Conservation (phyloP, 495 filamentous ascomycete genomes). For the Collariella sp. region DNA sequence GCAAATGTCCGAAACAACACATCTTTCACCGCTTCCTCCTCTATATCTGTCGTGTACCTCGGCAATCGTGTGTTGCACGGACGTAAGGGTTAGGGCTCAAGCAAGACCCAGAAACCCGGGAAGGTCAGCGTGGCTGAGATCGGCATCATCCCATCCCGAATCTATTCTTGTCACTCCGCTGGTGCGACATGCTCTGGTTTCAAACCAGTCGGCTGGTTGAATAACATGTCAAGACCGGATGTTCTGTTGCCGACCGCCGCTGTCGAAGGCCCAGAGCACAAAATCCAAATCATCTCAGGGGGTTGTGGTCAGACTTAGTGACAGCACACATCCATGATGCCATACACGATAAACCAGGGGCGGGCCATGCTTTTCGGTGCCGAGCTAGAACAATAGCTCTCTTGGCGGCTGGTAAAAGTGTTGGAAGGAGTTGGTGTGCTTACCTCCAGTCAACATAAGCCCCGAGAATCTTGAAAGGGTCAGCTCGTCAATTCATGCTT, state of each 20-base stretch:
- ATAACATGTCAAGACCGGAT: background rate
- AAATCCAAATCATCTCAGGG: background rate
- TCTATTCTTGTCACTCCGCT: constrained; percentile 3
- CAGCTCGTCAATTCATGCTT: background rate
- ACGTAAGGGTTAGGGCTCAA: background rate
- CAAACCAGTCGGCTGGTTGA: background rate
- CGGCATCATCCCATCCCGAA: background rate
- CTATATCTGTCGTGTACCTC: background rate
- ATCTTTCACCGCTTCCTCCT: background rate
- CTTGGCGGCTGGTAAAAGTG: background rate
- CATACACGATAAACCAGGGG: constrained; percentile 4
- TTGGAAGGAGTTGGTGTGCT: background rate
- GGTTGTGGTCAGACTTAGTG: too few relatives aligned
- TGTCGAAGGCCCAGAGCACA: background rate
- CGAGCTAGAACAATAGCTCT: background rate
- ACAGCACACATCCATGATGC: too few relatives aligned
- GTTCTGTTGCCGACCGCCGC: background rate
- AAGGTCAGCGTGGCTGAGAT: background rate
- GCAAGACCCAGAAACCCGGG: background rate
- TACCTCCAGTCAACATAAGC: constrained; percentile 8
- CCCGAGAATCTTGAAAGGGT: background rate
- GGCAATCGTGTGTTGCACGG: background rate
- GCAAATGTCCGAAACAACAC: background rate
- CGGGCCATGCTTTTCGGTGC: background rate
- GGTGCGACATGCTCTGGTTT: background rate